A percentile compares a stretch with the other conserved stretches of the same genome.
phyloP scores from a whole-genome alignment of 1,284 basidiomycete species.

The Heliocybe sulcata region DNA sequence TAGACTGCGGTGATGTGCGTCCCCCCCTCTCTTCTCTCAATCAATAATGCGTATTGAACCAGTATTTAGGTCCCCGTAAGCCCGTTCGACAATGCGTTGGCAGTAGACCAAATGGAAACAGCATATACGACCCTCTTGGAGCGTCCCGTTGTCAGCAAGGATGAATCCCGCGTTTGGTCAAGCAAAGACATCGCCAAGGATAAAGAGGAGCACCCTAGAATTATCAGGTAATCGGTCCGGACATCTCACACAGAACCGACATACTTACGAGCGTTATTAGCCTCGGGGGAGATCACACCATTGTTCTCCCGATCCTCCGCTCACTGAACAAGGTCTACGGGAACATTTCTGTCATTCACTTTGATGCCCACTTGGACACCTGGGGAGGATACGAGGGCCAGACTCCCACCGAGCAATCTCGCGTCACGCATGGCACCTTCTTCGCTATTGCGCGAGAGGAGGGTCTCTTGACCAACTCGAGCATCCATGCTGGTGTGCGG shows the following conservation, averaged over 20 bases:
- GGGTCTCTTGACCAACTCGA: conserved; percentile 63
- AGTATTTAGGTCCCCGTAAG: conserved; percentile 23
- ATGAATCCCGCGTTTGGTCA: conserved; percentile 15
- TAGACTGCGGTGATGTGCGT: conserved; percentile 78
- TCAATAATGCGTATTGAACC: background rate
- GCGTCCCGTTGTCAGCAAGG: conserved; percentile 36
- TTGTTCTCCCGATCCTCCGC: conserved; percentile 71
- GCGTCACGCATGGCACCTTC: conserved; percentile 71
- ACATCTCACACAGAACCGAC: background rate
- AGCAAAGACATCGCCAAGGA: conserved; percentile 39
- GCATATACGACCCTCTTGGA: conserved; percentile 65
- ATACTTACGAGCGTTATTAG: conserved; percentile 23
- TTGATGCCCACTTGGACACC: conserved; percentile 71
- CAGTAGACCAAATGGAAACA: conserved; percentile 73
- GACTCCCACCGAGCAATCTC: conserved; percentile 45
- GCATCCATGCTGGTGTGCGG: conserved; percentile 73
- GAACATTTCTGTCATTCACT: conserved; percentile 67
- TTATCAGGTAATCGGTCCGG: conserved; percentile 47
- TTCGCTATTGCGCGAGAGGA: conserved; percentile 70
- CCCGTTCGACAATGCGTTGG: conserved; percentile 70
- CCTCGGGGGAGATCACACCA: conserved; percentile 76
- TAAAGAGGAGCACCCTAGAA: conserved; percentile 53
- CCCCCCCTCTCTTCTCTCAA: background rate
- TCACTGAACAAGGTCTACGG: conserved; percentile 68
- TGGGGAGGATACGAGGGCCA: conserved; percentile 53